phyloP scores from a whole-genome alignment of 1,284 basidiomycete genomes.

The Ganoderma resinaceum region DNA sequence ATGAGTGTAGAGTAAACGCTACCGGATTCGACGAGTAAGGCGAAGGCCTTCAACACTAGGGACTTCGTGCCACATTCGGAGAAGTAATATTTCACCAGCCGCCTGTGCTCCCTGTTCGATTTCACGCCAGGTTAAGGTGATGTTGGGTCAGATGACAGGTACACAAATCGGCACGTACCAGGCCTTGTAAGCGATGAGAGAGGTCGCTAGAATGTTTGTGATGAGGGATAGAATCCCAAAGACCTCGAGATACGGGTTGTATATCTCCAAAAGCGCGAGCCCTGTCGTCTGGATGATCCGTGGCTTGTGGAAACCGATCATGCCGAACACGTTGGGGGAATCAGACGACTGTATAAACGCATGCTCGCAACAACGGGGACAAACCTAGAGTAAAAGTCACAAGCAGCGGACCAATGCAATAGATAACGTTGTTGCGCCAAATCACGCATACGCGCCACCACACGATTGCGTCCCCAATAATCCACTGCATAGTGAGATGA shows the following conservation, averaged over 20 bases:
- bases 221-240: background rate
- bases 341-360: background rate
- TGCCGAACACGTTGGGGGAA: background rate
- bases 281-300: no score
- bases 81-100: no score
- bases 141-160: no score
- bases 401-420: background rate
- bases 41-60: background rate
- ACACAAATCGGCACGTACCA: background rate
- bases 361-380: no score
- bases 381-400: background rate
- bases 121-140: no score
- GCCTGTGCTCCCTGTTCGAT: no score
- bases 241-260: background rate
- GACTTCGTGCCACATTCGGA: background rate
- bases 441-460: background rate
- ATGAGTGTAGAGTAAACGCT: background rate
- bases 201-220: background rate
- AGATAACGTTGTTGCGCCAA: background rate
- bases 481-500: no score
- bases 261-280: no score
- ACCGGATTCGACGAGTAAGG: background rate
- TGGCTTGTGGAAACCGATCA: no score
- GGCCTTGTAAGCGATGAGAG: constrained; percentile 6
- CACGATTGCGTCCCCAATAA: background rate